Evolutionary conservation across 352 stramenopile species (phyloP).

Genomic region (Globisporangium cederbergense): DNA sequence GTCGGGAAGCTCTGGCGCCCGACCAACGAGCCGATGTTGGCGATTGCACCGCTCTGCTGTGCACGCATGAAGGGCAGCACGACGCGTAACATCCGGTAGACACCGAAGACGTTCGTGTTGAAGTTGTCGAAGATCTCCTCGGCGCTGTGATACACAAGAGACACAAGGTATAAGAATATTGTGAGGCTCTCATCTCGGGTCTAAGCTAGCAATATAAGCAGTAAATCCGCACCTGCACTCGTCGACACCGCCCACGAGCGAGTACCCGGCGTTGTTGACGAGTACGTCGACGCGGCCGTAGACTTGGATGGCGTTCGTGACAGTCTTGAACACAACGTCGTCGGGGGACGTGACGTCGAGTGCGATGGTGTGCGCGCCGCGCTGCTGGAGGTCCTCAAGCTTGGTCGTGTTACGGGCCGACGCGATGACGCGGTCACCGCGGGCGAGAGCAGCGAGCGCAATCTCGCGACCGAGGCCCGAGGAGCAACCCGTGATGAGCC

Average conservation of each 20-base stretch:
- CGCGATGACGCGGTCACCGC: slow-evolving; percentile 33
- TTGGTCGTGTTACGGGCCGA: slow-evolving; percentile 26
- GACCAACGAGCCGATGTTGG: slow-evolving; percentile 36
- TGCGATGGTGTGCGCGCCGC: slow-evolving; percentile 25
- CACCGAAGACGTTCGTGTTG: slow-evolving; percentile 48
- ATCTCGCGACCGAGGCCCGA: slow-evolving; percentile 15
- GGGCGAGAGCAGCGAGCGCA: slow-evolving; percentile 28
- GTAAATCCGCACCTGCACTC: background rate
- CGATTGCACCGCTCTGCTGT: slow-evolving; percentile 31
- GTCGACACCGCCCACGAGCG: slow-evolving; percentile 22
- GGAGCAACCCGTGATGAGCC: slow-evolving; percentile 21
- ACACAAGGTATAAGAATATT: background rate
- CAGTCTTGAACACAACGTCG: slow-evolving; percentile 22
- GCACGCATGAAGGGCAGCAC: slow-evolving; percentile 40
- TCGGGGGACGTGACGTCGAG: slow-evolving; percentile 31
- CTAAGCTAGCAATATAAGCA: background rate
- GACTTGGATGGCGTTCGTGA: slow-evolving; percentile 11
- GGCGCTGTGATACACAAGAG: slow-evolving; percentile 11
- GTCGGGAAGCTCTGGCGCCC: slow-evolving; percentile 27
- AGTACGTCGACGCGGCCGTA: slow-evolving; percentile 36
- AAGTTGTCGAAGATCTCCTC: slow-evolving; percentile 35
- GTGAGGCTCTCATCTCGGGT: background rate
- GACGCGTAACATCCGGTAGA: slow-evolving; percentile 27
- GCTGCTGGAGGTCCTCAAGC: slow-evolving; percentile 27
- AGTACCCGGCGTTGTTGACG: slow-evolving; percentile 41